phyloP scores from a whole-genome alignment of 2,329 filamentous ascomycete species.

The Cladophialophora exuberans region DNA sequence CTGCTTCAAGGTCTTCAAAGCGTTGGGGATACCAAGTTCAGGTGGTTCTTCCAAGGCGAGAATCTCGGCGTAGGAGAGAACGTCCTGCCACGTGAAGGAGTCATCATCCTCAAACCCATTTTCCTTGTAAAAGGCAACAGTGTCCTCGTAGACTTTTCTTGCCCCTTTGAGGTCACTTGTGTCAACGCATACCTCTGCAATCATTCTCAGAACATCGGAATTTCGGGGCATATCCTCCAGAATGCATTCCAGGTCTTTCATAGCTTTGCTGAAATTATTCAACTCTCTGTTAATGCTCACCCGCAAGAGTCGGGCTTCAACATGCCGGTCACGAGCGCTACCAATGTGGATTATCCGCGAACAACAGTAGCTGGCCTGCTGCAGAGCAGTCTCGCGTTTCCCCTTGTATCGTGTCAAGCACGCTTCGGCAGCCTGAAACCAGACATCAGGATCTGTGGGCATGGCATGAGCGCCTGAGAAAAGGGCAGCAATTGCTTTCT shows the following conservation, averaged over 20 bases:
- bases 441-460: constrained; percentile 58
- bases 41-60: constrained; percentile 63
- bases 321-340: constrained; percentile 43
- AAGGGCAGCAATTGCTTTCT: constrained; percentile 60
- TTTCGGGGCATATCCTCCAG: constrained; percentile 59
- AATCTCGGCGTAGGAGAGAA: constrained; percentile 83
- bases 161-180: constrained; percentile 53
- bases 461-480: constrained; percentile 62
- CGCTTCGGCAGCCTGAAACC: constrained; percentile 60
- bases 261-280: constrained; percentile 50
- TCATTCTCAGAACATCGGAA: constrained; percentile 56
- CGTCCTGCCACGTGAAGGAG: constrained; percentile 73
- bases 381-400: constrained; percentile 45
- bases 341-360: constrained; percentile 58
- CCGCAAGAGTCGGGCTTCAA: constrained; percentile 58
- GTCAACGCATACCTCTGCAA: constrained; percentile 61
- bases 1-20: constrained; percentile 69
- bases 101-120: constrained; percentile 45
- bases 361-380: constrained; percentile 58
- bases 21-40: constrained; percentile 50
- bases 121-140: constrained; percentile 54
- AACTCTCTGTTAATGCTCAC: constrained; percentile 59
- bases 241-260: constrained; percentile 58
- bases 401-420: constrained; percentile 52
- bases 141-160: constrained; percentile 55